These are phyloP conservation scores for Cinnamomum micranthum DNA, from an alignment of 164 flowering plant genomes.

Conservation along the genomic window DNA sequence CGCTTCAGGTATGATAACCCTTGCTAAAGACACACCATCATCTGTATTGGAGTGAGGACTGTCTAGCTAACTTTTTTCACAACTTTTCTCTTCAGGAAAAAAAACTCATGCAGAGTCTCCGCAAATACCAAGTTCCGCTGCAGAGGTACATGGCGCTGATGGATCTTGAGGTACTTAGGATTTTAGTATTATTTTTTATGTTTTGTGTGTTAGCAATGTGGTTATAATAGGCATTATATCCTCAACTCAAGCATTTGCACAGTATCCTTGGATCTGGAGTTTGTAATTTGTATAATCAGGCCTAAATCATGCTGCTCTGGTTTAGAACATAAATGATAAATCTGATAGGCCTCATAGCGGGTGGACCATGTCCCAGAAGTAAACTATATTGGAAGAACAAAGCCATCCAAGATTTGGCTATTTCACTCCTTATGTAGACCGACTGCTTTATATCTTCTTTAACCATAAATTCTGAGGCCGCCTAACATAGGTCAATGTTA, in stretches of 20 bases:
- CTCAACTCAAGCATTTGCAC: neutral
- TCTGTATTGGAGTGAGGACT: neutral
- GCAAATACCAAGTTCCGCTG: constrained; percentile 69
- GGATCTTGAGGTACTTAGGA: constrained; percentile 64
- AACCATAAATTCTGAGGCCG: neutral
- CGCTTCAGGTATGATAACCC: constrained; percentile 49
- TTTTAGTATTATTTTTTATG: too few relatives aligned
- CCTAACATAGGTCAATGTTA: too few relatives aligned
- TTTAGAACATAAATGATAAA: too few relatives aligned
- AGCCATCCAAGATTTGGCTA: neutral
- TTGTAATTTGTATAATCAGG: too few relatives aligned
- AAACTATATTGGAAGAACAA: neutral
- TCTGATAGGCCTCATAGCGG: too few relatives aligned
- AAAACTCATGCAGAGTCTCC: constrained; percentile 60
- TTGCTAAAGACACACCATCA: neutral
- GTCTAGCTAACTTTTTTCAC: constrained; percentile 1
- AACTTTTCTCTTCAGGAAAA: constrained; percentile 41
- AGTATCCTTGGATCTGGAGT: neutral
- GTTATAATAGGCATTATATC: neutral
- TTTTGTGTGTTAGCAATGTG: neutral
- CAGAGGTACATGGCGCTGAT: constrained; percentile 74
- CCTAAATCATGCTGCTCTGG: too few relatives aligned
- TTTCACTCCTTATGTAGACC: neutral
- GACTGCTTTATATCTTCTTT: neutral
- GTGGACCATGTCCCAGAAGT: neutral